Evolutionary conservation across 2,329 filamentous ascomycete genomes (phyloP).

Genomic region (Phoma sp.): DNA sequence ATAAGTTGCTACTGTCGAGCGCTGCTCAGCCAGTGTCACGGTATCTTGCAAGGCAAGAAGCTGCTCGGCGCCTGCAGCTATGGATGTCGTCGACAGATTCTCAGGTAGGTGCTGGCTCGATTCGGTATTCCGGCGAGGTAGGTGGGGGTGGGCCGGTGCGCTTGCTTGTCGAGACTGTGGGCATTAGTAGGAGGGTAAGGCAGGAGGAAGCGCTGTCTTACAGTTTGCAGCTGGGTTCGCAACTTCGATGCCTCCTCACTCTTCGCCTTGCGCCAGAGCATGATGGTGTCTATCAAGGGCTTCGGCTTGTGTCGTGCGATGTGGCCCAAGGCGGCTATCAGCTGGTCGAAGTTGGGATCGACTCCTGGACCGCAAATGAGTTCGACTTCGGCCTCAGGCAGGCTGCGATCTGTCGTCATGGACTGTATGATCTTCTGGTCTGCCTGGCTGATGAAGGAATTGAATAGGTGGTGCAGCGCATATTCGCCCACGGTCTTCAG

Average conservation of each 20-base stretch:
- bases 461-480: slow-evolving; percentile 94
- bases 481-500: slow-evolving; percentile 97
- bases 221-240: slow-evolving; percentile 40
- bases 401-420: slow-evolving; percentile 76
- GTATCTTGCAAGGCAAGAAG: slow-evolving; percentile 66
- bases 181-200: slow-evolving; percentile 22
- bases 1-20: slow-evolving; percentile 93
- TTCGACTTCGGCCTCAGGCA: slow-evolving; percentile 84
- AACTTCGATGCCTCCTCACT: slow-evolving; percentile 74
- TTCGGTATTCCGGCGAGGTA: slow-evolving; percentile 48
- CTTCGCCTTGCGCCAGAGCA: slow-evolving; percentile 97
- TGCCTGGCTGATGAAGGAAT: slow-evolving; percentile 95
- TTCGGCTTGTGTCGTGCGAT: slow-evolving; percentile 95
- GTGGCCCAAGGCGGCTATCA: slow-evolving; percentile 90
- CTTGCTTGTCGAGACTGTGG: slow-evolving; percentile 38
- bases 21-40: slow-evolving; percentile 80
- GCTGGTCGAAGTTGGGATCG: slow-evolving; percentile 89
- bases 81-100: slow-evolving; percentile 29
- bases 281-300: slow-evolving; percentile 93
- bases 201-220: slow-evolving; percentile 14
- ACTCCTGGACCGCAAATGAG: slow-evolving; percentile 87
- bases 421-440: slow-evolving; percentile 94
- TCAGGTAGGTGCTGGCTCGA: slow-evolving; percentile 37
- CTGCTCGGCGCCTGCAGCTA: slow-evolving; percentile 37
- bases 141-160: slow-evolving; percentile 26